phyloP scores from a whole-genome alignment of 129 eudicot species.

The Ambrosia artemisiifolia region DNA sequence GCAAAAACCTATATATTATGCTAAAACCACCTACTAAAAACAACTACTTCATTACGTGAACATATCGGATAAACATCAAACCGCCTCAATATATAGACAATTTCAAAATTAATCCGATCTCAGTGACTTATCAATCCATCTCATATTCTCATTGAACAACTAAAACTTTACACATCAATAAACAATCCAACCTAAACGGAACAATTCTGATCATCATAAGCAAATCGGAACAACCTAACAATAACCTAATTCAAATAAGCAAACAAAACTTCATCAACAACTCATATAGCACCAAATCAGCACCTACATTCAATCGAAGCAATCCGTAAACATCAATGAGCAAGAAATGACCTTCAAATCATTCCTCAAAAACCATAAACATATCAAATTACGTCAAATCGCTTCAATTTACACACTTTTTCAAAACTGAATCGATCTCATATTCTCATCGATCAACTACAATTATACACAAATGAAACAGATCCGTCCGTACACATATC shows the following conservation, averaged over 20 bases:
- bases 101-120: not conserved
- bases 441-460: conserved; percentile 10
- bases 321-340: not conserved
- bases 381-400: not conserved
- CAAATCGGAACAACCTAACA: conserved; percentile 2
- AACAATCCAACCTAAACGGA: not conserved
- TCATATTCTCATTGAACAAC: conserved; percentile 9
- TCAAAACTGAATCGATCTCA: not conserved
- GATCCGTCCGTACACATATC: not conserved
- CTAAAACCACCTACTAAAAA: not conserved
- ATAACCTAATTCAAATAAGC: not conserved
- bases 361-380: not conserved
- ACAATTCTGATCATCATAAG: conserved; percentile 4
- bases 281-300: not conserved
- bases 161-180: not conserved
- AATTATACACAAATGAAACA: not conserved
- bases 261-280: not conserved
- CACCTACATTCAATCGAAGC: not conserved
- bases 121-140: not conserved
- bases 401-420: not conserved
- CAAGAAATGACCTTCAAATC: not conserved
- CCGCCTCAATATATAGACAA: not conserved
- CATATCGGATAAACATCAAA: not conserved
- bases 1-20: too few relatives aligned
- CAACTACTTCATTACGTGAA: too few relatives aligned